Base-by-base conservation (phyloP, 768 basidiomycete genomes). In the Xerocomellus amylosporus region DNA sequence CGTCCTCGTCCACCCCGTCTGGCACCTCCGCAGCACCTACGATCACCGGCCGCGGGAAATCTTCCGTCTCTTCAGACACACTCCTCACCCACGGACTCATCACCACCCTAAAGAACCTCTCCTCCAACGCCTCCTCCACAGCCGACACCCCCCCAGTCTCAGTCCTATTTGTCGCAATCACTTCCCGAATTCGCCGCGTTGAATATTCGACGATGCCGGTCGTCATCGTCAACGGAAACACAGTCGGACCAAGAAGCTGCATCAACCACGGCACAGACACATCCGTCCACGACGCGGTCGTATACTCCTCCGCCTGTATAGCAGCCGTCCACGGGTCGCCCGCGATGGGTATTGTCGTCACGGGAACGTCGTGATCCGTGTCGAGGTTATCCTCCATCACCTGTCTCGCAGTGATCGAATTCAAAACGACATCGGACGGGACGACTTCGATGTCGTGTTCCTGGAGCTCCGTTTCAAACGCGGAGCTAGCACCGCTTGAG, bases 131-230 rank as follows among this genome's bases (percentile, higher is more conserved):
- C 26, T 69, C 67, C 62, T 84, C 81, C 24, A 82, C 73, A 3
- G 69, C 45, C 15, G 55, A 44, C 3, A 44, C 40, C 17, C 28
- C 33, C 8, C 6, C 30, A 13, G 24, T 17, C 20, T 17, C 36
- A 0, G 5, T 34, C 38, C 28, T 15, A 26, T 37, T 7, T 1
- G 79, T 79, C 2, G 71, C 59, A 5, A 73, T 58, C 51, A 85
- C 68, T 2, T 75, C 64, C 46, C 77, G 77, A 66, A 90, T 75
- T 41, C 76, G 74, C 28, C 88, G 76, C 46, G 84, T 79, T 4
- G 84, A 84, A 37, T 72, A 74, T 66, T 90, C 88, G 49, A 86
- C 81, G 47, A 87, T 68, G 13, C 84, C 86, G 2, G 83, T 72
- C 3, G 73, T 74, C 66, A 87, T 85, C 5, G 83, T 84, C 51